phyloP scores from a whole-genome alignment of 768 basidiomycete genomes.

The Rhodotorula diobovata region DNA sequence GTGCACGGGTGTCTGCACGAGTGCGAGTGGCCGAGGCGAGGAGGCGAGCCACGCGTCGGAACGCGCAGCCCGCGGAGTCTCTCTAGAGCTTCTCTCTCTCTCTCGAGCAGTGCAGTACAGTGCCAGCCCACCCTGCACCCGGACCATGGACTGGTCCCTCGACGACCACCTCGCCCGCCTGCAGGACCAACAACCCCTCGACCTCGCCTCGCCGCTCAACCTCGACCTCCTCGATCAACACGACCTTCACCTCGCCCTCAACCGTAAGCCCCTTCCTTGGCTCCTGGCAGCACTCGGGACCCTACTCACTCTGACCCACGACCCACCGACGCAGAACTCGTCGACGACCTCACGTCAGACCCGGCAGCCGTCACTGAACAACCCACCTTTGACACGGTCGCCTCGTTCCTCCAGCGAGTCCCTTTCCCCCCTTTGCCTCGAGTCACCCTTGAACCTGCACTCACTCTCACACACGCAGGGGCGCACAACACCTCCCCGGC shows the following conservation, averaged over 20 bases:
- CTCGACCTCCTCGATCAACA: slow-evolving; percentile 15
- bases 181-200: slow-evolving; percentile 5
- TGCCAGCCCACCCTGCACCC: too few relatives aligned
- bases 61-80: too few relatives aligned
- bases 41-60: not conserved
- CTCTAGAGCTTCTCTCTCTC: not conserved
- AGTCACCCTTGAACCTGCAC: slow-evolving; percentile 49
- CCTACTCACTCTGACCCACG: slow-evolving; percentile 18
- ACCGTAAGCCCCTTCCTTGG: not conserved
- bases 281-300: not conserved
- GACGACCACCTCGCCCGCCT: slow-evolving; percentile 42
- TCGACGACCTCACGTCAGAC: slow-evolving; percentile 71
- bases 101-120: too few relatives aligned
- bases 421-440: not conserved
- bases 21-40: not conserved
- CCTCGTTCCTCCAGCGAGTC: slow-evolving; percentile 66
- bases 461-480: slow-evolving; percentile 52
- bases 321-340: slow-evolving; percentile 57
- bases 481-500: not conserved
- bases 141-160: slow-evolving; percentile 44
- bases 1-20: too few relatives aligned
- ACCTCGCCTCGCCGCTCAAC: not conserved
- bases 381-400: slow-evolving; percentile 73
- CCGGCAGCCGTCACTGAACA: slow-evolving; percentile 66
- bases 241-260: not conserved